Conservation (phyloP, 768 basidiomycete species). For the Lentinula lateritia region DNA sequence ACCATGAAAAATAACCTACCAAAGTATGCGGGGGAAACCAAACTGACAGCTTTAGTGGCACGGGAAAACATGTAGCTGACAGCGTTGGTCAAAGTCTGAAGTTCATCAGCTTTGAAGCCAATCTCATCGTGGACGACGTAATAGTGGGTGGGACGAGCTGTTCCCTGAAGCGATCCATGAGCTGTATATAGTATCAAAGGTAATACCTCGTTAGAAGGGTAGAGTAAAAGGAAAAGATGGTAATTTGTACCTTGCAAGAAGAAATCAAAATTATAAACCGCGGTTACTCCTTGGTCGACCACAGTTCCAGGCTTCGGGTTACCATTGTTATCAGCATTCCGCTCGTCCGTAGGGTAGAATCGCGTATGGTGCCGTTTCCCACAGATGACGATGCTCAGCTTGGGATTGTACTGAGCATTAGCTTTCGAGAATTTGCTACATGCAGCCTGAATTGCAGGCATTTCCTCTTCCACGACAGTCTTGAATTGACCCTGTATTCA, state of each 20-base stretch:
- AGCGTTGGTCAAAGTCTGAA: conserved; percentile 67
- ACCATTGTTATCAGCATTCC: conserved; percentile 54
- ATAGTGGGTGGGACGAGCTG: conserved; percentile 74
- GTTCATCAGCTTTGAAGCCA: conserved; percentile 56
- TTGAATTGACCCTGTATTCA: conserved; percentile 67
- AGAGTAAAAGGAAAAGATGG: background rate
- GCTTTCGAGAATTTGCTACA: conserved; percentile 45
- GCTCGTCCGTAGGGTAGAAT: conserved; percentile 55
- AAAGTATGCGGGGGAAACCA: conserved; percentile 74
- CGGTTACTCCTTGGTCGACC: conserved; percentile 73
- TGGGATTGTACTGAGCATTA: conserved; percentile 40
- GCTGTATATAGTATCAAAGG: conserved; percentile 29
- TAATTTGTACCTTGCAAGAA: conserved; percentile 48
- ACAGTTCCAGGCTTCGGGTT: conserved; percentile 78
- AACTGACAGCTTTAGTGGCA: conserved; percentile 82
- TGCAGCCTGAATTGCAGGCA: conserved; percentile 57
- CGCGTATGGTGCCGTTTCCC: conserved; percentile 56
- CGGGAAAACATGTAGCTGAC: conserved; percentile 79
- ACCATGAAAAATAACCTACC: background rate
- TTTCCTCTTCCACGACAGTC: conserved; percentile 56
- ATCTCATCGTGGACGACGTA: conserved; percentile 80
- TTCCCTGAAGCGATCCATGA: conserved; percentile 71
- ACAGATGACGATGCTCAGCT: conserved; percentile 70
- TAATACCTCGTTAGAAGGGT: background rate
- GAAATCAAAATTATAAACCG: conserved; percentile 62